phyloP scores from a whole-genome alignment of 805 yeast genomes.

The Schwanniomyces occidentalis region DNA sequence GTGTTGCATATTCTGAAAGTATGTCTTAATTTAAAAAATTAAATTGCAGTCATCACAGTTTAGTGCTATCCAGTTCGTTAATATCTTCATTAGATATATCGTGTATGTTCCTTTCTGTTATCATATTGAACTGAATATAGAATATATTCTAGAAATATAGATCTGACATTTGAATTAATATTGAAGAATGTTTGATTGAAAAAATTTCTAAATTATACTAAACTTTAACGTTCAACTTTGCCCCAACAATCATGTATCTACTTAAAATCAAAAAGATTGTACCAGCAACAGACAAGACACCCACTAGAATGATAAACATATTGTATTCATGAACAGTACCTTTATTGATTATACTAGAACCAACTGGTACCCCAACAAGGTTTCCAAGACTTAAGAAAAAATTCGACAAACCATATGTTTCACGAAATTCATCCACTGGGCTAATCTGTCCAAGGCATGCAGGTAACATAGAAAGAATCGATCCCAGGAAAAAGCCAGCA shows the following conservation, averaged over 20 bases:
- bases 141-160: no score
- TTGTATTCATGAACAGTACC: slow-evolving; percentile 27
- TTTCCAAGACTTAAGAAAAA: slow-evolving; percentile 31
- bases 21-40: no score
- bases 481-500: slow-evolving; percentile 37
- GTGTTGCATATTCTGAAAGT: no score
- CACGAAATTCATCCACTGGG: slow-evolving; percentile 37
- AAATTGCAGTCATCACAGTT: no score
- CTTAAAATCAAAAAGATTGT: slow-evolving; percentile 26
- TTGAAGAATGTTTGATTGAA: not conserved
- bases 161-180: no score
- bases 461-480: slow-evolving; percentile 37
- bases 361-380: slow-evolving; percentile 35
- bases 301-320: slow-evolving; percentile 32
- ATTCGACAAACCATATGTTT: slow-evolving; percentile 34
- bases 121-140: no score
- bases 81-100: no score
- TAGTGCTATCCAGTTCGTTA: no score
- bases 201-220: slow-evolving; percentile 5
- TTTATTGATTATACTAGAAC: slow-evolving; percentile 29
- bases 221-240: slow-evolving; percentile 21
- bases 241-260: slow-evolving; percentile 22
- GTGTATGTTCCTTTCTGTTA: no score
- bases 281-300: slow-evolving; percentile 27
- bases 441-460: slow-evolving; percentile 64